Conservation (phyloP, 306 rosid genomes). For the Acacia crassicarpa region DNA sequence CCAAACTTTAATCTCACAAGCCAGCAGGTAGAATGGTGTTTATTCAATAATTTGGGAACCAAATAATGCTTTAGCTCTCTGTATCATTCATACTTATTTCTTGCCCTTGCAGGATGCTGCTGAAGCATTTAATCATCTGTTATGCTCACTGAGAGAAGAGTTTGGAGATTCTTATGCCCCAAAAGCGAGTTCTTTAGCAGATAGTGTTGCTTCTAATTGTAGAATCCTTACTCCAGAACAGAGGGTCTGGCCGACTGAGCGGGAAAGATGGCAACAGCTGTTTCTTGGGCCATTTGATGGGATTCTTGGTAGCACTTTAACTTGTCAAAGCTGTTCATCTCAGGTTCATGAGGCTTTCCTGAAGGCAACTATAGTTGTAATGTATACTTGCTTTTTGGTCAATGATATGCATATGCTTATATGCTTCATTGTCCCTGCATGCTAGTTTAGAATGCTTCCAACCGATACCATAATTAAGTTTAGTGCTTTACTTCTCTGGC, state of each 20-base stretch:
- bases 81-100: conserved; percentile 20
- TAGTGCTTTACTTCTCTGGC: conserved; percentile 9
- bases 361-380: conserved; percentile 8
- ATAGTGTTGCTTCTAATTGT: conserved; percentile 56
- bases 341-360: conserved; percentile 54
- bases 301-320: conserved; percentile 80
- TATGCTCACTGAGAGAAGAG: conserved; percentile 81
- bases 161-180: conserved; percentile 62
- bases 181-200: conserved; percentile 59
- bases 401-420: conserved; percentile 6
- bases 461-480: background rate
- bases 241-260: conserved; percentile 50
- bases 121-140: conserved; percentile 86
- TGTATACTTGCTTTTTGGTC: background rate
- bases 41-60: conserved; percentile 2
- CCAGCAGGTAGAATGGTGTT: conserved; percentile 63
- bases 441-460: conserved; percentile 3
- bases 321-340: conserved; percentile 84
- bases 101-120: conserved; percentile 81
- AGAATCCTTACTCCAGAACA: conserved; percentile 61
- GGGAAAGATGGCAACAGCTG: conserved; percentile 70
- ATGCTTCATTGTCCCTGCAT: conserved; percentile 2
- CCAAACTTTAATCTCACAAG: conserved; percentile 77
- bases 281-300: conserved; percentile 94
- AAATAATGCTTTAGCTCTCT: conserved; percentile 17